These are phyloP conservation scores for Cutaneotrichosporon daszewskae DNA, from an alignment of 1,284 basidiomycete species.

Conservation along the genomic window DNA sequence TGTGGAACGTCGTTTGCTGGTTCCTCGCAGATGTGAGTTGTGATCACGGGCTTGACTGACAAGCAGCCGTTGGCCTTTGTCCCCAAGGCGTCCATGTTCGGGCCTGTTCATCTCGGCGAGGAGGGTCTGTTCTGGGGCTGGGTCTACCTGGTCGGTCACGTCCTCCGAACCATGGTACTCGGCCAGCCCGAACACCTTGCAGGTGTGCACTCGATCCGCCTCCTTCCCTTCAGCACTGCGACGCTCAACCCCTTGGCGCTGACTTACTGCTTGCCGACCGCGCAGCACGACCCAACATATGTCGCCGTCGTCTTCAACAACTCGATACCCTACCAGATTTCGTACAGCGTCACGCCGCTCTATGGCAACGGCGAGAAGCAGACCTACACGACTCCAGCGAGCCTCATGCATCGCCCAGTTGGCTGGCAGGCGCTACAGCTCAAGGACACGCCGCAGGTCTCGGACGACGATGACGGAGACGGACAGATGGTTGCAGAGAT, in stretches of 20 bases:
- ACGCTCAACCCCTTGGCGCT: slow-evolving; percentile 45
- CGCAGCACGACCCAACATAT: slow-evolving; percentile 31
- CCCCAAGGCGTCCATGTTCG: slow-evolving; percentile 29
- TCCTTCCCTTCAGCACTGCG: slow-evolving; percentile 42
- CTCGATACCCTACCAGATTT: slow-evolving; percentile 66
- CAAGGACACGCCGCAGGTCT: slow-evolving; percentile 26
- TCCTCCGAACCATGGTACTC: slow-evolving; percentile 6
- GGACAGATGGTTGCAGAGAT: slow-evolving; percentile 50
- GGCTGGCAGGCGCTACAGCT: slow-evolving; percentile 17
- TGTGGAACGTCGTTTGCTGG: slow-evolving; percentile 34
- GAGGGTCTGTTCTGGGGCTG: slow-evolving; percentile 18
- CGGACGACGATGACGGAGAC: slow-evolving; percentile 58
- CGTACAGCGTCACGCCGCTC: slow-evolving; percentile 70
- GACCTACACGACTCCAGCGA: slow-evolving; percentile 21
- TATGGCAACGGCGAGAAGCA: slow-evolving; percentile 49
- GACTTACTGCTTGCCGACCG: slow-evolving; percentile 43
- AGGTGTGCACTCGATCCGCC: slow-evolving; percentile 39
- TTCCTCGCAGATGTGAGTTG: slow-evolving; percentile 30
- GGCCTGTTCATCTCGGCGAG: slow-evolving; percentile 17
- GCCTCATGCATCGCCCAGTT: slow-evolving; percentile 25
- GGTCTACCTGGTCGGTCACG: slow-evolving; percentile 5
- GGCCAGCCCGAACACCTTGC: slow-evolving; percentile 32
- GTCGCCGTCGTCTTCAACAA: slow-evolving; percentile 70
- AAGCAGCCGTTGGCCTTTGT: slow-evolving; percentile 15
- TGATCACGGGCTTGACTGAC: background rate